Percentiles rank a stretch among this genome's conserved stretches.
Evolutionary conservation across 805 yeast genomes (phyloP).

Genomic region (Torulaspora maleeae): DNA sequence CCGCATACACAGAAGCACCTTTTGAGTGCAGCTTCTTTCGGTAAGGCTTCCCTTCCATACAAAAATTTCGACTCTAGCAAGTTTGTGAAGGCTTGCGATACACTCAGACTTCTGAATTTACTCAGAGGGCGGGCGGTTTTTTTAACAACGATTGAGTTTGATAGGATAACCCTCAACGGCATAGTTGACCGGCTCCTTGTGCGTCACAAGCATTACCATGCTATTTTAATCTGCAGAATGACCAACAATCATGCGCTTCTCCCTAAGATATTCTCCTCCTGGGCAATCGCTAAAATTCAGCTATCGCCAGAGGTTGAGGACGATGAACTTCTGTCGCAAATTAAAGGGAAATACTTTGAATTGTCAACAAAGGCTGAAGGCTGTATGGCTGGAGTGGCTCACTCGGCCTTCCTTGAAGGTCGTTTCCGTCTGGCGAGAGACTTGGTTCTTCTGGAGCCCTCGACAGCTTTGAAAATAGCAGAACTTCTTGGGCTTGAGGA

Average conservation of each 20-base stretch:
- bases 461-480: conserved; percentile 54
- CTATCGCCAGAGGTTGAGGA: conserved; percentile 53
- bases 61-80: conserved; percentile 53
- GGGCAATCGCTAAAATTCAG: conserved; percentile 75
- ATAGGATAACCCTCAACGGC: conserved; percentile 48
- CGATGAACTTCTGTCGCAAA: conserved; percentile 46
- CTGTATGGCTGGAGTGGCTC: conserved; percentile 25
- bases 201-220: conserved; percentile 56
- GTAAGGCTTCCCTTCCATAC: conserved; percentile 55
- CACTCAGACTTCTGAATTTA: conserved; percentile 63
- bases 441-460: conserved; percentile 61
- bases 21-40: conserved; percentile 78
- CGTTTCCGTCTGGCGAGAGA: conserved; percentile 61
- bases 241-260: conserved; percentile 41
- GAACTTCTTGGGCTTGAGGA: conserved; percentile 69
- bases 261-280: conserved; percentile 53
- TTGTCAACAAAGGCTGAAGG: conserved; percentile 38
- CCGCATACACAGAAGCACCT: conserved; percentile 75
- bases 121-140: conserved; percentile 63
- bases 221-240: conserved; percentile 55
- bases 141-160: conserved; percentile 55
- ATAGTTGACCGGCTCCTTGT: conserved; percentile 54
- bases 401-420: conserved; percentile 53
- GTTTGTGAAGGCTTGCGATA: conserved; percentile 59
- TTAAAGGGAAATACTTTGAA: conserved; percentile 33